Evolutionary conservation across 805 yeast species (phyloP).

Genomic region (Pichia gijzeniarum): DNA sequence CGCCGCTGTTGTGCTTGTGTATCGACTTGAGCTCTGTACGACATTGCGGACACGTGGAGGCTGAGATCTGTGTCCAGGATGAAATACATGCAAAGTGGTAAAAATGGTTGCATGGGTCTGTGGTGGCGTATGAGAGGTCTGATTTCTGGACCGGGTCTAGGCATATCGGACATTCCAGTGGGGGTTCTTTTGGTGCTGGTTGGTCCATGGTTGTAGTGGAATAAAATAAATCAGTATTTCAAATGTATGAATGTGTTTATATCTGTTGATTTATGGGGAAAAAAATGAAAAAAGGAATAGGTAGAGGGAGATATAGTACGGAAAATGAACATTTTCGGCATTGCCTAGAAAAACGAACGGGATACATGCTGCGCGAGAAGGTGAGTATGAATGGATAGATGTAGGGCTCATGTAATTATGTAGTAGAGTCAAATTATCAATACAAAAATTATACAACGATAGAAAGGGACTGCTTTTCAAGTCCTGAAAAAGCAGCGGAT

Average conservation of each 20-base stretch:
- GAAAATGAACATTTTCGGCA: no score
- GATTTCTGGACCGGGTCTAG: constrained; percentile 23
- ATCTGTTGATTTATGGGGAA: not conserved
- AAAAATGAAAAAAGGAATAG: not conserved
- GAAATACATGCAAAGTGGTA: constrained; percentile 32
- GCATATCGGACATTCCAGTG: constrained; percentile 28
- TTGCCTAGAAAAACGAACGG: not conserved
- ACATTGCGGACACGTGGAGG: constrained; percentile 33
- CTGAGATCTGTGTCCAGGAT: constrained; percentile 30
- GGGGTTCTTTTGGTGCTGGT: not conserved
- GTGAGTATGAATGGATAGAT: not conserved
- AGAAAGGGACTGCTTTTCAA: no score
- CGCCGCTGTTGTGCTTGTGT: constrained; percentile 20
- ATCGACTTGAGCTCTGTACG: constrained; percentile 24
- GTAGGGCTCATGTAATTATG: not conserved
- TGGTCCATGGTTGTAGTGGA: no score
- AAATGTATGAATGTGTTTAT: no score
- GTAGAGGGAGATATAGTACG: no score
- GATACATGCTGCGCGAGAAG: not conserved
- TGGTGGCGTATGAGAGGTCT: constrained; percentile 21
- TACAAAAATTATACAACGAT: no score
- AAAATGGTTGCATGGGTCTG: constrained; percentile 30
- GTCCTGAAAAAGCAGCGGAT: no score
- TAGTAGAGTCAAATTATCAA: no score
- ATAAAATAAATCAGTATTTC: no score